Base-by-base conservation (phyloP, 306 rosid genomes). In the Rosa multiflora region DNA sequence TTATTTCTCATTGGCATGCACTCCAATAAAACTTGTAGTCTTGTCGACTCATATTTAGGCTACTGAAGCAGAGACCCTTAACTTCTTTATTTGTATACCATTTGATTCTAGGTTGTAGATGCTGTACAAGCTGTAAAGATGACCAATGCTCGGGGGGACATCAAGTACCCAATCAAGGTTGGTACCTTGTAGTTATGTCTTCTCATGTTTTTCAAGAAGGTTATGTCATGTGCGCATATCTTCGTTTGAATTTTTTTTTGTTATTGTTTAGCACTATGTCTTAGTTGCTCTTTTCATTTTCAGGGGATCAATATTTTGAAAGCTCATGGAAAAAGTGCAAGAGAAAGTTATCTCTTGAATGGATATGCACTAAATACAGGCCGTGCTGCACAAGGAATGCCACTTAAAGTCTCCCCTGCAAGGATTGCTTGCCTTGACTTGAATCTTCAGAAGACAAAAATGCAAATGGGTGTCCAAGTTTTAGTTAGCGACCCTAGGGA, bases 371-470 rank as follows among this genome's bases (percentile, higher is more conserved):
- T 96, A 85, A 89, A 96, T 80, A 89, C 92, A 58, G 97, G 97
- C 4, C 99, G 98, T 76, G 97, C 99, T 81, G 94, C 99, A 32
- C 99, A 96, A 89, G 99, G 99, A 81, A 96, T 96, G 99, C 97
- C 99, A 56, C 69, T 86, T 46, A 93, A 90, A 86, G 99, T 91
- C 81, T 67, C 96, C 86, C 97, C 99, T 82, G 99, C 99, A 29
- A 90, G 79, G 80, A 93, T 96, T 79, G 99, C 98, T 13, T 96
- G 99, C 76, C 95, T 96, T 62, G 98, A 96, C 85, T 91, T 96
- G 81, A 96, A 96, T 90, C 98, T 96, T 84, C 99, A 96, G 83
- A 96, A 93, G 87, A 96, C 99, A 82, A 96, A 96, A 88, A 93
- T 96, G 99, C 99, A 96, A 85, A 83, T 93, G 91, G 99, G 99